Percentiles rank a stretch among this genome's conserved stretches.
phyloP scores from a whole-genome alignment of 2,329 filamentous ascomycete genomes.

The Periconia digitata region DNA sequence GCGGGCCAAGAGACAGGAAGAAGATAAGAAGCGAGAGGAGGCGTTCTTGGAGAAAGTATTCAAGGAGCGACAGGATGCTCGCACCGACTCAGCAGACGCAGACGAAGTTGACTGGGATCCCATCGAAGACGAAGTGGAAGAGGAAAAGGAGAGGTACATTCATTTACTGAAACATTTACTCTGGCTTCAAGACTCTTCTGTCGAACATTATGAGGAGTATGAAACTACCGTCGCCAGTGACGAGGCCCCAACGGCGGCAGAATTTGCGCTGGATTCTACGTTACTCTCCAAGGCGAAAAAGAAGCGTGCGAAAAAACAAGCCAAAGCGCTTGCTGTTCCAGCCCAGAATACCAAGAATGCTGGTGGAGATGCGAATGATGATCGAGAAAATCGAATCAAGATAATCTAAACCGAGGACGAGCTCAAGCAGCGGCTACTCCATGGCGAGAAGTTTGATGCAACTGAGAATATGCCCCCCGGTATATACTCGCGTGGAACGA shows the following conservation, averaged over 20 bases:
- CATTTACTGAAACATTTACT: constrained; percentile 50
- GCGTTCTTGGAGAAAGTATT: constrained; percentile 48
- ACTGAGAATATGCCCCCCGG: too few species aligned
- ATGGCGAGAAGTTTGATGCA: too few species aligned
- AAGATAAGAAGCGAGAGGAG: constrained; percentile 49
- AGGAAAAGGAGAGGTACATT: constrained; percentile 49
- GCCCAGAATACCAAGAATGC: constrained; percentile 19
- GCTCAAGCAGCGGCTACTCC: too few species aligned
- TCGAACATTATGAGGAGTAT: not conserved
- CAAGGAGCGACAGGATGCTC: constrained; percentile 44
- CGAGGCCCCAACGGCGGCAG: too few species aligned
- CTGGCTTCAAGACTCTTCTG: constrained; percentile 47
- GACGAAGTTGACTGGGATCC: constrained; percentile 50
- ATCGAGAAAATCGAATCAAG: too few species aligned
- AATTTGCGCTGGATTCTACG: too few species aligned
- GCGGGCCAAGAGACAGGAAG: constrained; percentile 42
- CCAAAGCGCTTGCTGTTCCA: constrained; percentile 28
- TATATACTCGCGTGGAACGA: too few species aligned
- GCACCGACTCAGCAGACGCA: constrained; percentile 35
- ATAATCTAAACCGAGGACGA: too few species aligned
- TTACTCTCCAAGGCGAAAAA: too few species aligned
- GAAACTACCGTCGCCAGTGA: constrained; percentile 4
- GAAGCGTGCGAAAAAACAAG: constrained; percentile 39
- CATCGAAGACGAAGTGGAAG: constrained; percentile 51
- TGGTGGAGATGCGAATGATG: constrained; percentile 21